Base-by-base conservation (phyloP, 495 filamentous ascomycete species). In the Trichoderma asperelloides region DNA sequence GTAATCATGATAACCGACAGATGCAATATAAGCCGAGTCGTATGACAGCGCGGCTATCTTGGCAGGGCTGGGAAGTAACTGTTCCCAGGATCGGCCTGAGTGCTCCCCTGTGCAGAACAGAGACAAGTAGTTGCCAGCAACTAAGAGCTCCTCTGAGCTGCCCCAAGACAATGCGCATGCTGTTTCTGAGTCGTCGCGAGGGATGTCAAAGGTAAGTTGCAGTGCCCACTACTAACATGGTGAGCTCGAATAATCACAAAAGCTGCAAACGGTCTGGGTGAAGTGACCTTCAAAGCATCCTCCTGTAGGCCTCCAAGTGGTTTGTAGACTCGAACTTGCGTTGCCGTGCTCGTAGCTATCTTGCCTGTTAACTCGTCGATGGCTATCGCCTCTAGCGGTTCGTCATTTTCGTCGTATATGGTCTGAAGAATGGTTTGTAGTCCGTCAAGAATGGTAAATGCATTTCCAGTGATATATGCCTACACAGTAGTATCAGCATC, bases 401-500 rank as follows among this genome's bases (percentile, higher is more conserved):
- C 79, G 45, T 86, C 83, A 74, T 93, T 88, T 70, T 95, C 88
- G 73, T 93, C 85, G 79, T 96, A 97, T 68, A 93, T 91, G 0
- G 94, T 97, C 78, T 98, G 94, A 40, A 96, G 80, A 71, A 96
- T 84, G 66, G 85, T 81, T 72, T 90, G 81, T 68, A 91, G 85
- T 65, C 85, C 86, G 77, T 84, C 82, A 73, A 97, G 88, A 73
- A 98, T 88, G 62, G 93, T 84, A 68, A 98, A 83, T 68, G 91
- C 89, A 76, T 88, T 89, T 69, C 95, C 93, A 68, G 90, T 93
- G 67, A 97, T 90, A 77, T 97, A 98, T 68, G 85, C 86, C 92
- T 96, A 72, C 23, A 21, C 3, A 11, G 15, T 16, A 30, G n/a
- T 15, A 65, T 41, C 21, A 7, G 41, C 60, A 33, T 27, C 39